Base-by-base conservation (phyloP, 352 stramenopile genomes). In the Pythium aristosporum region DNA sequence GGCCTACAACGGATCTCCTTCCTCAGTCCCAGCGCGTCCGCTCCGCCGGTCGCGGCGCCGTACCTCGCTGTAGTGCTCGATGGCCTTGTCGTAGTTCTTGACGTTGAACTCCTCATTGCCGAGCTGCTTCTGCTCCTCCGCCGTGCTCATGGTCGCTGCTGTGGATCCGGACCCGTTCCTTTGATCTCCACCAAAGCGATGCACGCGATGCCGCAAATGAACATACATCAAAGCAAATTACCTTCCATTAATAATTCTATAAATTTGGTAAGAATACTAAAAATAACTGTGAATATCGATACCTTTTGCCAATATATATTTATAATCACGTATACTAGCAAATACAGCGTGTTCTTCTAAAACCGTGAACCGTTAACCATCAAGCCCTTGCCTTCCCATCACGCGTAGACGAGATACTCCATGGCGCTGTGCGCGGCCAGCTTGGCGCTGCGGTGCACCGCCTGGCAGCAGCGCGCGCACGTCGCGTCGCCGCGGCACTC, bases 81-180 rank as follows among this genome's bases (percentile, higher is more conserved):
- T 73, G 46, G 84, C 84, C 66, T 90, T 88, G 67, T 77, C 82
- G 53, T 90, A 93, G 79, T 88, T 91, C 71, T 94, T 94, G 48
- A 80, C 63, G 60, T 91, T 94, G 69, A 94, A 94, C 68, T 94
- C 85, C 46, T 92, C 82, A 63, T 94, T 94, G 25, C 85, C 85
- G 32, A 94, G 74, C 34, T 61, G 48, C 61, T 68, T 68, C 61
- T 68, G 61, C 36, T 68, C 61, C 39, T 68, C 61, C 34, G 61
- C 61, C 21, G 61, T 61, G 61, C 61, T 68, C 61, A 68, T 68
- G 39, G 20, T 66, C 32, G 56, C 23, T 53, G 46, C 46, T 15
- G 0, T 30, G 20, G n/a, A n/a, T n/a, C n/a, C n/a, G n/a, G n/a
- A n/a, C n/a, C n/a, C n/a, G 21, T 32, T 11, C 32, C 56, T 44